Base-by-base conservation (phyloP, 345 rosid species). In the Melastoma malabathricum region DNA sequence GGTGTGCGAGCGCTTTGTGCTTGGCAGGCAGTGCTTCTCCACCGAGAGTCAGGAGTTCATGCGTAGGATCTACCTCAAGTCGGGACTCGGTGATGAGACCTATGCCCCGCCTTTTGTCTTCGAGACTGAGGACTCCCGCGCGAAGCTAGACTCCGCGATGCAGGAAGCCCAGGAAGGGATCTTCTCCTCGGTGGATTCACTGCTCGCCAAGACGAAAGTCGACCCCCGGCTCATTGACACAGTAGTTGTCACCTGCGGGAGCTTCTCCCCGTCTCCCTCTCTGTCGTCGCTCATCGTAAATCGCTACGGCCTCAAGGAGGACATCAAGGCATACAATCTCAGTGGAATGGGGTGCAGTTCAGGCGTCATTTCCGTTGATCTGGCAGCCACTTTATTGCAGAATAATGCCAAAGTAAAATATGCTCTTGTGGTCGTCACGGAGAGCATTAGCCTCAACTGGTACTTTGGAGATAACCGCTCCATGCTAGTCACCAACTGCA, bases 291-390 rank as follows among this genome's bases (percentile, higher is more conserved):
- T 44, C 3, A 17, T 62, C 18, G 55, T 62, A 45, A 62, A 62
- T 45, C 66, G 46, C 1, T 62, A 50, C 31, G 18, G 34, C 16
- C 58, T 62, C 55, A 62, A 44, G 38, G 44, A 29, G 31, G 66
- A 62, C 50, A 60, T 62, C 18, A 62, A 55, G 53, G 7, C 51
- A 2, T 62, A 62, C 56, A 45, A 55, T 50, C 48, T 62, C 20
- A 62, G 66, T 45, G 66, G 66, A 12, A 62, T 62, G 66, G 66
- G 66, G 7, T 62, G 66, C 38, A 55, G 66, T 53, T 49, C 66
- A 34, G 66, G 66, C 51, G 54, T 49, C 16, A 31, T 62, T 29
- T 17, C 66, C 1, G 17, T 55, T 14, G 66, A 62, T 55, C 43
- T 49, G 31, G 66, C 51, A 3, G 66, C 56, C 13, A 34, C n/a